phyloP scores from a whole-genome alignment of 2,329 filamentous ascomycete species.

The Colletotrichum cuscutae region DNA sequence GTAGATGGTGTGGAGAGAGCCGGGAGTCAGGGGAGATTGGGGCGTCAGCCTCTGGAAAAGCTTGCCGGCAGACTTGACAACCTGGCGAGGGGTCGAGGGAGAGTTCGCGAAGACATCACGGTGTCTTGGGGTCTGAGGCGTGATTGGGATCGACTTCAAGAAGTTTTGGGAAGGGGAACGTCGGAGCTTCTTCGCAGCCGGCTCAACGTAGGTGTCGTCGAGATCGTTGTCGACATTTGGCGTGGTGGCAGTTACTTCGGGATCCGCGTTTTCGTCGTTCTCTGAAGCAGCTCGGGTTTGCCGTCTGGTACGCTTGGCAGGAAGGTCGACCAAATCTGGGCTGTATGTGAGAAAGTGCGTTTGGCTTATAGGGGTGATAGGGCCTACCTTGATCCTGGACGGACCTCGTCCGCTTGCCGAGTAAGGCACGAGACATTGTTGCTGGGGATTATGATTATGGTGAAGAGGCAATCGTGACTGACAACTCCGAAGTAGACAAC shows the following conservation, averaged over 20 bases:
- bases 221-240: constrained; percentile 57
- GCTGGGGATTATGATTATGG: not conserved
- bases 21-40: constrained; percentile 77
- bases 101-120: constrained; percentile 80
- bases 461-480: constrained; percentile 17
- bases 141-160: constrained; percentile 63
- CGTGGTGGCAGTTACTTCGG: constrained; percentile 49
- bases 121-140: constrained; percentile 80
- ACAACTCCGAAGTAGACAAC: not conserved
- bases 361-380: not conserved
- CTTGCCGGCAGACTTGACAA: constrained; percentile 80
- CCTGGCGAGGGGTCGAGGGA: constrained; percentile 84
- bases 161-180: constrained; percentile 44
- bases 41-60: constrained; percentile 83
- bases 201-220: constrained; percentile 45
- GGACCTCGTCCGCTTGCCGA: constrained; percentile 40
- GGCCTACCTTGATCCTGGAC: constrained; percentile 37
- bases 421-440: constrained; percentile 38
- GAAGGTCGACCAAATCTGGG: constrained; percentile 40
- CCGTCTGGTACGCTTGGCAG: constrained; percentile 59
- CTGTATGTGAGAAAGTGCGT: constrained; percentile 11
- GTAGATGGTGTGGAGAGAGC: constrained; percentile 79
- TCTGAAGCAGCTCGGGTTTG: constrained; percentile 54
- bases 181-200: constrained; percentile 39
- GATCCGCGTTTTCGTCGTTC: constrained; percentile 76